Conservation (phyloP, 805 yeast genomes). For the Lipomyces orientalis region DNA sequence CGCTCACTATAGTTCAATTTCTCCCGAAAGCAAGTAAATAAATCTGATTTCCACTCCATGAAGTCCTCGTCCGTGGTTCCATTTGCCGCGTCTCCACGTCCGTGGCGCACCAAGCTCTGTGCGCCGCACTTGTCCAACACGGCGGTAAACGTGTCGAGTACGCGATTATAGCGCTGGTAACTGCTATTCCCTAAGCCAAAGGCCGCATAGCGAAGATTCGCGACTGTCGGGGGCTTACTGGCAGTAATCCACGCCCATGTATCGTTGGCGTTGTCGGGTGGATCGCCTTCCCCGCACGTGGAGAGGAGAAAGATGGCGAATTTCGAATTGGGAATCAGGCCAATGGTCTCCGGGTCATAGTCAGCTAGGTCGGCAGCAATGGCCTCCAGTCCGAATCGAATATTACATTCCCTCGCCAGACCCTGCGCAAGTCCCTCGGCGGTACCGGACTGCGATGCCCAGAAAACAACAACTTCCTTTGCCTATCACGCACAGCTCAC, state of each 20-base stretch:
- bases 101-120: constrained; percentile 69
- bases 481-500: no score
- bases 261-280: constrained; percentile 89
- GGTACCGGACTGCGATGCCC: constrained; percentile 97
- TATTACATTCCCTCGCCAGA: constrained; percentile 81
- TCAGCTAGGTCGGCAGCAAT: constrained; percentile 88
- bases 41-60: constrained; percentile 84
- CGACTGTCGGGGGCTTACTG: constrained; percentile 72
- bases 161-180: constrained; percentile 88
- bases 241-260: no score
- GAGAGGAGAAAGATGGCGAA: constrained; percentile 78
- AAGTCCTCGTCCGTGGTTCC: constrained; percentile 96
- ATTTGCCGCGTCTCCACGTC: constrained; percentile 91
- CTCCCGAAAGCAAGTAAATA: constrained; percentile 67
- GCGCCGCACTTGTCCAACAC: constrained; percentile 69
- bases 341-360: constrained; percentile 78
- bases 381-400: constrained; percentile 77
- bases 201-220: constrained; percentile 69
- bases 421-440: constrained; percentile 95
- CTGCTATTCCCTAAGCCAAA: constrained; percentile 95
- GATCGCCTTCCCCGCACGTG: constrained; percentile 98
- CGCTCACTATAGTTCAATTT: constrained; percentile 73
- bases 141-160: constrained; percentile 60
- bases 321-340: constrained; percentile 61
- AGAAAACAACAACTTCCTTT: constrained; percentile 70